Evolutionary conservation across 2,329 filamentous ascomycete species (phyloP).

Genomic region (Neospermospora avenae): DNA sequence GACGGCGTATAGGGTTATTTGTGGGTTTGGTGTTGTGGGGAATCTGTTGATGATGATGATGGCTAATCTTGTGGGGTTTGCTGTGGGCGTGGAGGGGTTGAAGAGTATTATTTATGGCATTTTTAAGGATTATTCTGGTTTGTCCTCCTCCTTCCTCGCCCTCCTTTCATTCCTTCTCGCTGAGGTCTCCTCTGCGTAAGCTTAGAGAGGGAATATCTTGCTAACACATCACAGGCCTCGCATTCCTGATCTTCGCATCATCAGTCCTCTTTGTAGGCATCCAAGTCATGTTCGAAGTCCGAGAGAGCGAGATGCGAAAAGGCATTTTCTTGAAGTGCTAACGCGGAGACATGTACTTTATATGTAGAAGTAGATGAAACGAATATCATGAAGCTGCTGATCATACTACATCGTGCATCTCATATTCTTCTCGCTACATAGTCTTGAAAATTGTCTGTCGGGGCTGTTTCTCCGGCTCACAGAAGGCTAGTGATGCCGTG

Average conservation of each 20-base stretch:
- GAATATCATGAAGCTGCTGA: not conserved
- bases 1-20: conserved; percentile 73
- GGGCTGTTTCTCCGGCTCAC: too few species aligned
- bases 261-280: conserved; percentile 76
- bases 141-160: conserved; percentile 24
- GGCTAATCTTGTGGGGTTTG: conserved; percentile 93
- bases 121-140: conserved; percentile 68
- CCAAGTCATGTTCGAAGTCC: conserved; percentile 95
- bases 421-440: too few species aligned
- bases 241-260: conserved; percentile 71
- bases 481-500: too few species aligned
- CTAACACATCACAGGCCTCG: conserved; percentile 48
- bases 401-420: too few species aligned
- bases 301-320: conserved; percentile 77
- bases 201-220: too few species aligned
- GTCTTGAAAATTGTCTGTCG: too few species aligned
- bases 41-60: conserved; percentile 95
- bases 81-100: conserved; percentile 84
- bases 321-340: conserved; percentile 78
- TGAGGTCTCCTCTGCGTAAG: conserved; percentile 23
- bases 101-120: conserved; percentile 73
- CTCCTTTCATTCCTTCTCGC: not conserved
- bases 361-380: not conserved
- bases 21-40: conserved; percentile 73
- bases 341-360: not conserved